These are phyloP conservation scores for Eucalyptus erythrocorys DNA, from an alignment of 345 rosid genomes.

Conservation along the genomic window DNA sequence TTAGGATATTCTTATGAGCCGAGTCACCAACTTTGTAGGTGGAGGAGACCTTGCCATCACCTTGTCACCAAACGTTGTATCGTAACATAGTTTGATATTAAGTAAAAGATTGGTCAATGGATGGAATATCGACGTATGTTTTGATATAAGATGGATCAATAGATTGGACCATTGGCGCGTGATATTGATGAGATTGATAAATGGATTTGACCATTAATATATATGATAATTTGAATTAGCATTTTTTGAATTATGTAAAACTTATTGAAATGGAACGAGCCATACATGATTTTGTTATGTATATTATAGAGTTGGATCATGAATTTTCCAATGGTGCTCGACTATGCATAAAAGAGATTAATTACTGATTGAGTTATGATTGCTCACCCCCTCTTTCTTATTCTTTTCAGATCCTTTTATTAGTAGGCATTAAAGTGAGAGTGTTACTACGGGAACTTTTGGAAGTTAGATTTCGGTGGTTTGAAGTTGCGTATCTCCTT, in stretches of 20 bases:
- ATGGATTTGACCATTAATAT: rapidly evolving
- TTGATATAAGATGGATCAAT: not conserved
- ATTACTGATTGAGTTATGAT: rapidly evolving
- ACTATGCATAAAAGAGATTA: not conserved
- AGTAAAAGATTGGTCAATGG: rapidly evolving
- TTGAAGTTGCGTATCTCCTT: rapidly evolving
- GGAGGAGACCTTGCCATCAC: not conserved
- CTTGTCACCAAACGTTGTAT: rapidly evolving
- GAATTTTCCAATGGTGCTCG: not conserved
- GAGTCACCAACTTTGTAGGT: too few species aligned
- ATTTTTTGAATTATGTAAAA: too few species aligned
- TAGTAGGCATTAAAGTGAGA: rapidly evolving
- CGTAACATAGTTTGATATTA: too few species aligned
- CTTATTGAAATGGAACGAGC: not conserved
- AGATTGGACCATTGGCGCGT: rapidly evolving
- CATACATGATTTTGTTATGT: not conserved
- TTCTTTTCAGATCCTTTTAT: rapidly evolving
- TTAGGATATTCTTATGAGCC: rapidly evolving
- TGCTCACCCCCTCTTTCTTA: rapidly evolving
- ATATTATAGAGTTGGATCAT: not conserved
- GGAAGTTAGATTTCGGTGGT: not conserved
- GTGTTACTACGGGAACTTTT: not conserved
- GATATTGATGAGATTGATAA: not conserved
- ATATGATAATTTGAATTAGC: too few species aligned
- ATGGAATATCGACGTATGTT: not conserved